A percentile compares a stretch with the other conserved stretches of the same genome.
phyloP scores from a whole-genome alignment of 306 rosid genomes.

The Cyamopsis tetragonoloba region DNA sequence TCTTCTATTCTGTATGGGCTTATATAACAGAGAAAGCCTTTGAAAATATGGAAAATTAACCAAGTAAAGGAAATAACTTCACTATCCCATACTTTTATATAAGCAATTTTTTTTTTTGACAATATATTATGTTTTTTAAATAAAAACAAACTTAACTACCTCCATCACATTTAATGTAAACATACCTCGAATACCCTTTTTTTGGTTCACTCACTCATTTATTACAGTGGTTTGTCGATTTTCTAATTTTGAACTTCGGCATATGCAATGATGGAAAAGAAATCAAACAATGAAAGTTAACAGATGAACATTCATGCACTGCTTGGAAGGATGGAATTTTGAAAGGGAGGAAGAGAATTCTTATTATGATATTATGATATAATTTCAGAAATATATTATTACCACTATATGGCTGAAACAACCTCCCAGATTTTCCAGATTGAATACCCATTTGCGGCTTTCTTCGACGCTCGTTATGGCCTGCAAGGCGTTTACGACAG shows the following conservation, averaged over 20 bases:
- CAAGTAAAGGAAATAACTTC: neutral
- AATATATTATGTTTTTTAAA: too few relatives aligned
- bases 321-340: neutral
- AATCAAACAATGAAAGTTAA: neutral
- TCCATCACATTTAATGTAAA: too few relatives aligned
- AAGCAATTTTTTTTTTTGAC: too few relatives aligned
- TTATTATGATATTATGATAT: neutral
- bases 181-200: too few relatives aligned
- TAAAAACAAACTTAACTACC: too few relatives aligned
- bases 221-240: neutral
- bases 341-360: neutral
- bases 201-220: too few relatives aligned
- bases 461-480: slow-evolving; percentile 87
- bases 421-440: slow-evolving; percentile 53
- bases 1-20: neutral
- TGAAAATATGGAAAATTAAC: slow-evolving; percentile 3
- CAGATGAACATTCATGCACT: neutral
- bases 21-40: neutral
- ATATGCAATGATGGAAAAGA: neutral
- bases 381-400: slow-evolving; percentile 16
- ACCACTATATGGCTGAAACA: slow-evolving; percentile 71
- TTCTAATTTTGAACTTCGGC: slow-evolving; percentile 5
- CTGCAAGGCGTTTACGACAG: slow-evolving; percentile 92
- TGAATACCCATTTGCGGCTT: slow-evolving; percentile 64
- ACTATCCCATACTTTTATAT: neutral